Evolutionary conservation across 164 flowering plant genomes (phyloP).

Genomic region (Vitis rupestris): DNA sequence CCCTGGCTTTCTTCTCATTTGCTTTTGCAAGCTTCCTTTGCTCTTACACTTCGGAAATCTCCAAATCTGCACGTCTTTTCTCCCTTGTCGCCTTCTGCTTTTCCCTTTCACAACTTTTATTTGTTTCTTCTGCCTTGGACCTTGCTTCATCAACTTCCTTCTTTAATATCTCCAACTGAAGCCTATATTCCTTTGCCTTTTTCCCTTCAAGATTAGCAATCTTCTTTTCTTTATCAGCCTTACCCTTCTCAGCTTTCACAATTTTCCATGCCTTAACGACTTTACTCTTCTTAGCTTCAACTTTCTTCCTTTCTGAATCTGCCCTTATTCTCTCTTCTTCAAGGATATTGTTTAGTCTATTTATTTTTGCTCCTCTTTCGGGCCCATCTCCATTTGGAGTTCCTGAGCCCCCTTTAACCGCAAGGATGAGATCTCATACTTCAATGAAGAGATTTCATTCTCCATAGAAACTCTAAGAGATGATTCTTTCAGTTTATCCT

Average conservation of each 20-base stretch:
- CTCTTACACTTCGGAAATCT: conserved; percentile 35
- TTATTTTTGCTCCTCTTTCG: conserved; percentile 42
- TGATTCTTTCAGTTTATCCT: conserved; percentile 38
- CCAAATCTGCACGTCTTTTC: conserved; percentile 30
- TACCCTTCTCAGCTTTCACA: conserved; percentile 43
- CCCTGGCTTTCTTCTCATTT: conserved; percentile 18
- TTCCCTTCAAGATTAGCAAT: conserved; percentile 36
- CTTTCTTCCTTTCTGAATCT: conserved; percentile 39
- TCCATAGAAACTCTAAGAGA: conserved; percentile 39
- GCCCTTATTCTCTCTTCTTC: conserved; percentile 46
- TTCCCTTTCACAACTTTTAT: conserved; percentile 35
- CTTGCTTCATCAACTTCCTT: conserved; percentile 38
- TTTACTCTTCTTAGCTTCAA: conserved; percentile 42
- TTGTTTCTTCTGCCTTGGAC: conserved; percentile 34
- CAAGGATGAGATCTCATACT: conserved; percentile 39
- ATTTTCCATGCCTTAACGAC: conserved; percentile 41
- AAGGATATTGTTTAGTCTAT: conserved; percentile 40
- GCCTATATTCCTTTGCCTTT: conserved; percentile 47
- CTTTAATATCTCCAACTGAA: conserved; percentile 34
- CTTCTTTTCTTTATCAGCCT: conserved; percentile 44
- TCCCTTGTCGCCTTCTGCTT: conserved; percentile 27
- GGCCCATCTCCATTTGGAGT: conserved; percentile 22
- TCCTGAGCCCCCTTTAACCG: conserved; percentile 16
- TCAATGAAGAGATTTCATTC: conserved; percentile 48
- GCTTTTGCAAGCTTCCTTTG: conserved; percentile 34